A percentile compares a stretch with the other conserved stretches of the same genome.
phyloP scores from a whole-genome alignment of 1,139 yeast genomes.

The Pichia sp. region DNA sequence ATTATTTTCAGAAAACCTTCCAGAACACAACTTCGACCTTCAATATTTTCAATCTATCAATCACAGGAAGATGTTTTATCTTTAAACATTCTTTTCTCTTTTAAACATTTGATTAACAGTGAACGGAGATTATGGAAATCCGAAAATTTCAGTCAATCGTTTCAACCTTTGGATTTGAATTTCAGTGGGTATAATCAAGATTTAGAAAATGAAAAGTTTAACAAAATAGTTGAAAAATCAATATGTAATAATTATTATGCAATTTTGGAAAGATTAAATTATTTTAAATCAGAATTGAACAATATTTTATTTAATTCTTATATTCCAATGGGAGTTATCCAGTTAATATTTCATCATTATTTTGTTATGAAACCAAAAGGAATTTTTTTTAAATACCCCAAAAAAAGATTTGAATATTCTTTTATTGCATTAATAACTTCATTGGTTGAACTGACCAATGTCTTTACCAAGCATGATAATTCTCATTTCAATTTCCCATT shows the following conservation, averaged over 20 bases:
- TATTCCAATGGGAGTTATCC: constrained; percentile 19
- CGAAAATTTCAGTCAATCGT: constrained; percentile 1
- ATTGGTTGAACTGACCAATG: constrained; percentile 12
- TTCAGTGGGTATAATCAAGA: background rate
- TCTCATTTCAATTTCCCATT: constrained; percentile 3
- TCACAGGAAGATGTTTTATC: background rate
- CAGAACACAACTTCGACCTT: constrained; percentile 8
- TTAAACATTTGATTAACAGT: constrained; percentile 4
- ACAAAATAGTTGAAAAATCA: constrained; percentile 1
- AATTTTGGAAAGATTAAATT: constrained; percentile 21
- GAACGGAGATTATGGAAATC: constrained; percentile 13
- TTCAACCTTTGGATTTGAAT: background rate
- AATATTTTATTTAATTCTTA: constrained; percentile 16
- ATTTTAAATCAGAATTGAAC: constrained; percentile 20
- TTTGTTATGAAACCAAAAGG: constrained; percentile 8
- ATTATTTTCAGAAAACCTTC: constrained; percentile 12
- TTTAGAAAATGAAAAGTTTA: background rate
- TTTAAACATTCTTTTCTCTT: background rate
- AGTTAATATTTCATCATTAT: constrained; percentile 13
- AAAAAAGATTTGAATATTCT: constrained; percentile 14
- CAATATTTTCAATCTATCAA: background rate
- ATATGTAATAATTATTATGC: constrained; percentile 18
- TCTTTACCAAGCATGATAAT: constrained; percentile 11
- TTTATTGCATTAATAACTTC: constrained; percentile 14
- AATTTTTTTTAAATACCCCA: constrained; percentile 6